phyloP scores from a whole-genome alignment of 2,329 filamentous ascomycete genomes.

The Trichophyton schoenleinii region DNA sequence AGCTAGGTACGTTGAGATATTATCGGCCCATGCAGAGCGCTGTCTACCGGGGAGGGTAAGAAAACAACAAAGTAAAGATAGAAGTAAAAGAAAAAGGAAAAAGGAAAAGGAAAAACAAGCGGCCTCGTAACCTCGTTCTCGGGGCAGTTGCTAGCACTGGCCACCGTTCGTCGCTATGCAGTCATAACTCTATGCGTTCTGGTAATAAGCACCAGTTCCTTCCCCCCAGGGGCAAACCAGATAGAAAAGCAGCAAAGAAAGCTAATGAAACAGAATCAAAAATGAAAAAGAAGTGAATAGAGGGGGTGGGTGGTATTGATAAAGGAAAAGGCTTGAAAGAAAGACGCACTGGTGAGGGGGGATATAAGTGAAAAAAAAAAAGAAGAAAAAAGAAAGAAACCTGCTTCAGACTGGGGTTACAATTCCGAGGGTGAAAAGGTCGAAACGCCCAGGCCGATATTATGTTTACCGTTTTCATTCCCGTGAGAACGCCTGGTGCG shows the following conservation, averaged over 20 bases:
- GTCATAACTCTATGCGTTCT: not conserved
- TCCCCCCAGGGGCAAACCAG: not conserved
- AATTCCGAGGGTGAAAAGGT: not conserved
- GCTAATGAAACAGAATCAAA: not conserved
- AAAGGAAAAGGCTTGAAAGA: not conserved
- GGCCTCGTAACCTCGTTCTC: constrained; percentile 1
- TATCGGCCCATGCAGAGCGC: not conserved
- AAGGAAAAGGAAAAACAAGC: not conserved
- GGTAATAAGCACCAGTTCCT: not conserved
- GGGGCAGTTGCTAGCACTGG: constrained; percentile 2
- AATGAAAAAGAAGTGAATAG: not conserved
- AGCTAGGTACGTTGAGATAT: not conserved
- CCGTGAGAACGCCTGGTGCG: not conserved
- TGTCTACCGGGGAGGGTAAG: not conserved
- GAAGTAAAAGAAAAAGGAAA: not conserved
- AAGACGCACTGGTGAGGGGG: not conserved
- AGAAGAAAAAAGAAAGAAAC: not conserved
- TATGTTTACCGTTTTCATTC: not conserved
- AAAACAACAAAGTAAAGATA: not conserved
- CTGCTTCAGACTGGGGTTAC: not conserved
- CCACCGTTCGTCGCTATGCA: not conserved
- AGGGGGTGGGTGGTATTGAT: not conserved
- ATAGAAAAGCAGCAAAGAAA: not conserved
- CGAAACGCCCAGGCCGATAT: not conserved
- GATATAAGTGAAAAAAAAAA: not conserved